Conservation (phyloP, 441 rosid species). For the Populus trichocarpa region DNA sequence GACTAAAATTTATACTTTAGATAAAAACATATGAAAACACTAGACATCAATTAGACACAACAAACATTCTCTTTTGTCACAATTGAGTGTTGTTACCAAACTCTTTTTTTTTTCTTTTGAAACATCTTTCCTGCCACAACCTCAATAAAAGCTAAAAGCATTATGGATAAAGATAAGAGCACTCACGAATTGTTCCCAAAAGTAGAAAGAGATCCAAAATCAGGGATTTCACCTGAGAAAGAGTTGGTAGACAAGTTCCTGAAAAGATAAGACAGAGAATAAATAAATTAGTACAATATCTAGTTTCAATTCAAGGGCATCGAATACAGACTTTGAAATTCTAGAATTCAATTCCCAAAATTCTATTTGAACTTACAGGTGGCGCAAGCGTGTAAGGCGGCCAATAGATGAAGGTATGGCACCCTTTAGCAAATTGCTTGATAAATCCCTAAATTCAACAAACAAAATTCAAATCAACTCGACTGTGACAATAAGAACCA, state of each 20-base stretch:
- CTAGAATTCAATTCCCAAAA: not conserved
- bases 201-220: conserved; percentile 71
- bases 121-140: not conserved
- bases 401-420: conserved; percentile 83
- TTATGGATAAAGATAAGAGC: not conserved
- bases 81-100: not conserved
- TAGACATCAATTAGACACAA: not conserved
- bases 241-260: conserved; percentile 91
- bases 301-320: not conserved
- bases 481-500: not conserved
- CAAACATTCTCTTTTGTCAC: not conserved
- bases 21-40: not conserved
- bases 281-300: not conserved
- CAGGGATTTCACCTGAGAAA: conserved; percentile 93
- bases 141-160: not conserved
- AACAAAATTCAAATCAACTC: not conserved
- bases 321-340: not conserved
- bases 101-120: not conserved
- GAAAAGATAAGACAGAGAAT: conserved; percentile 16
- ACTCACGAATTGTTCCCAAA: conserved; percentile 80
- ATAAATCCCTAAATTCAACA: conserved; percentile 63
- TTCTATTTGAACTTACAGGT: conserved; percentile 49
- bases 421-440: conserved; percentile 86
- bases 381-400: conserved; percentile 54
- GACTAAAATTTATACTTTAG: not conserved